Conservation (phyloP, 441 rosid genomes). For the Capsella rubella region DNA sequence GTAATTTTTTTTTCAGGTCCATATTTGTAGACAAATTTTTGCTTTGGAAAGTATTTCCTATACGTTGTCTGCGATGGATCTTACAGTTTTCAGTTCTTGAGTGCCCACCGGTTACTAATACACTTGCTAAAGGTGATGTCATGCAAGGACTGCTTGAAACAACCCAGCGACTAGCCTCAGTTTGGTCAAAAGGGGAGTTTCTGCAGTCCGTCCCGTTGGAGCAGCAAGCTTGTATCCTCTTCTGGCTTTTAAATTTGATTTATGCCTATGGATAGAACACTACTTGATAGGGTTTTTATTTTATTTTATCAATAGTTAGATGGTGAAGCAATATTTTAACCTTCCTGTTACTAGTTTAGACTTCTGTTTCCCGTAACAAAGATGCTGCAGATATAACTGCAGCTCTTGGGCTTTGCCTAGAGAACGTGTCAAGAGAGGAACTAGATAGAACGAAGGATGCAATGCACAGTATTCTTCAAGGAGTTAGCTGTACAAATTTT, state of each 20-base stretch:
- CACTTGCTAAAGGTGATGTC: constrained; percentile 52
- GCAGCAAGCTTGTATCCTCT: constrained; percentile 99
- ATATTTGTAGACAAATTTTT: constrained; percentile 87
- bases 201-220: constrained; percentile 75
- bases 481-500: constrained; percentile 83
- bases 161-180: constrained; percentile 64
- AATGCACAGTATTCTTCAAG: constrained; percentile 91
- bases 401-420: constrained; percentile 92
- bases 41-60: constrained; percentile 95
- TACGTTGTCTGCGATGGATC: constrained; percentile 89
- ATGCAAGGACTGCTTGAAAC: constrained; percentile 61
- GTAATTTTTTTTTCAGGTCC: constrained; percentile 58
- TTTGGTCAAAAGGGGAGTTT: constrained; percentile 87
- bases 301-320: constrained; percentile 7
- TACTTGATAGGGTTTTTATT: constrained; percentile 22
- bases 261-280: constrained; percentile 11
- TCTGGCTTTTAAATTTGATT: constrained; percentile 25
- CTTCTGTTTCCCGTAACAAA: constrained; percentile 52
- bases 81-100: constrained; percentile 84
- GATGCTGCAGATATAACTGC: constrained; percentile 75
- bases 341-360: constrained; percentile 30
- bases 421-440: constrained; percentile 87
- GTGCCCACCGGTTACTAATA: constrained; percentile 65
- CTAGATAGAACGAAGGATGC: constrained; percentile 75
- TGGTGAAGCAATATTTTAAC: constrained; percentile 28